Percentiles rank a stretch among this genome's conserved stretches.
phyloP scores from a whole-genome alignment of 768 basidiomycete species.

The Mycena metata region DNA sequence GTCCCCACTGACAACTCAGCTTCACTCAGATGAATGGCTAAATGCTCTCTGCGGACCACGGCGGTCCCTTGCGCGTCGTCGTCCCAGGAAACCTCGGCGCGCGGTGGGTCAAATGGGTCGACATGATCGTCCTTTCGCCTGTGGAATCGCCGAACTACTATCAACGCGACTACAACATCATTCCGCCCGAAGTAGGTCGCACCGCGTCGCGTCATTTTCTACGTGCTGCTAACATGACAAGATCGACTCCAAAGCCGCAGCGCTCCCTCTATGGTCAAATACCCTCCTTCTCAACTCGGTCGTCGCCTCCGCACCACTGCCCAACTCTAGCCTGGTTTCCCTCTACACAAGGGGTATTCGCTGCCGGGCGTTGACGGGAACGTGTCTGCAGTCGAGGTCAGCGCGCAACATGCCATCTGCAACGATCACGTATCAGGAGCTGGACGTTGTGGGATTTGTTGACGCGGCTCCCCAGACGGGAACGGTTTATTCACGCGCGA shows the following conservation, averaged over 20 bases:
- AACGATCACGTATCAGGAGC: conserved; percentile 71
- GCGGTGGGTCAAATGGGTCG: conserved; percentile 84
- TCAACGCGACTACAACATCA: conserved; percentile 78
- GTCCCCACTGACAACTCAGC: too few species aligned
- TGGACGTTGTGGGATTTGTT: conserved; percentile 81
- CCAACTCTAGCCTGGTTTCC: conserved; percentile 33
- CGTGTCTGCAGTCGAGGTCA: conserved; percentile 64
- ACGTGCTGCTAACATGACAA: conserved; percentile 36
- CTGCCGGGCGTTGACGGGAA: conserved; percentile 60
- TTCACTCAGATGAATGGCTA: conserved; percentile 73
- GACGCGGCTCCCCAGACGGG: conserved; percentile 50
- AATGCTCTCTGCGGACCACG: conserved; percentile 69
- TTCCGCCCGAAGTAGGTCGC: conserved; percentile 62
- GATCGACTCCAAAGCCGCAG: conserved; percentile 62
- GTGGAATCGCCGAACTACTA: conserved; percentile 78
- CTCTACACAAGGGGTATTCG: conserved; percentile 69
- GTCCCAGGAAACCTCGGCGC: conserved; percentile 78
- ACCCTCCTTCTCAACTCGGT: conserved; percentile 74
- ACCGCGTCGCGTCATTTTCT: conserved; percentile 6
- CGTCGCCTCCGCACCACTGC: conserved; percentile 56
- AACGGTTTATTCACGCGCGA: conserved; percentile 64
- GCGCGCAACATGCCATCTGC: conserved; percentile 63
- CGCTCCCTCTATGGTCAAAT: conserved; percentile 64
- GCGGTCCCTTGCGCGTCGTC: conserved; percentile 75
- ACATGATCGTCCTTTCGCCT: conserved; percentile 66